Conservation (phyloP, 2,329 filamentous ascomycete genomes). For the Pseudogymnoascus sp. region DNA sequence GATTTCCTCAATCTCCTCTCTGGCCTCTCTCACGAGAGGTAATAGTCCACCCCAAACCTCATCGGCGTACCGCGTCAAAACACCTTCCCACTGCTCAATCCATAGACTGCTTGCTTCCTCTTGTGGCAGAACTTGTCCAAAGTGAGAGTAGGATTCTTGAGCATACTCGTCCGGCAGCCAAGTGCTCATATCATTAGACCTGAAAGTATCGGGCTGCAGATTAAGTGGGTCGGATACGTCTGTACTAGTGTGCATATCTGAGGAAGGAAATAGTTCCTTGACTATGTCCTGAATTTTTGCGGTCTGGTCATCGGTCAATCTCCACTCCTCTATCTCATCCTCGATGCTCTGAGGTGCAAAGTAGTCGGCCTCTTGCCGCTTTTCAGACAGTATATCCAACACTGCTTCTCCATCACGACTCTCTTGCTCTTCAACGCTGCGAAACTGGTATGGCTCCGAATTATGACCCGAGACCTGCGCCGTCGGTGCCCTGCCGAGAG, state of each 20-base stretch:
- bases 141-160: slow-evolving; percentile 13
- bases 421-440: slow-evolving; percentile 20
- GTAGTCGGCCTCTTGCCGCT: slow-evolving; percentile 18
- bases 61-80: slow-evolving; percentile 50
- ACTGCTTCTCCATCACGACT: slow-evolving; percentile 34
- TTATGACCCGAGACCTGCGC: background rate
- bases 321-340: slow-evolving; percentile 24
- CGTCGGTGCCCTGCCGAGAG: background rate
- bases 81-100: slow-evolving; percentile 47
- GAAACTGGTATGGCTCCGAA: background rate
- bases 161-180: slow-evolving; percentile 20
- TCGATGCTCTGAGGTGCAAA: slow-evolving; percentile 19
- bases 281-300: slow-evolving; percentile 20
- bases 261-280: slow-evolving; percentile 18
- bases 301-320: slow-evolving; percentile 21
- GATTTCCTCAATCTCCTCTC: slow-evolving; percentile 43
- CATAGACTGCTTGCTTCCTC: slow-evolving; percentile 31
- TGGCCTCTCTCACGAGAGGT: slow-evolving; percentile 47
- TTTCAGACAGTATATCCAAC: slow-evolving; percentile 30
- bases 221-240: slow-evolving; percentile 19
- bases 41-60: slow-evolving; percentile 61
- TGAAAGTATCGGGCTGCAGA: slow-evolving; percentile 15
- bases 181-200: slow-evolving; percentile 3
- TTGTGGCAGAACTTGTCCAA: slow-evolving; percentile 7
- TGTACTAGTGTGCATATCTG: slow-evolving; percentile 15